Base-by-base conservation (phyloP, 2,329 filamentous ascomycete species). In the Xylaria sp. region DNA sequence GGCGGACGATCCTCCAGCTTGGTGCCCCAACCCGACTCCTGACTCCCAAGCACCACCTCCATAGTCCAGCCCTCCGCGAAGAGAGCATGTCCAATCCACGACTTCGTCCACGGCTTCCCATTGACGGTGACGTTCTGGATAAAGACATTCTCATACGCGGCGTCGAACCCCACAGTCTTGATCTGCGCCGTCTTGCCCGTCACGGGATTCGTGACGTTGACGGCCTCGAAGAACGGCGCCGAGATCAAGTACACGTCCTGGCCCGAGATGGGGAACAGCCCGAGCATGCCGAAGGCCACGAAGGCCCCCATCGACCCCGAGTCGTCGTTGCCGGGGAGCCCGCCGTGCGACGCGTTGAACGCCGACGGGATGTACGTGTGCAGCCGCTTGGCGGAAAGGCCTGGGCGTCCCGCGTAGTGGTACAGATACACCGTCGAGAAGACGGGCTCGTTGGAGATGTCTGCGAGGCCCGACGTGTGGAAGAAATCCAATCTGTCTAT, bases 11-110 rank as follows among this genome's bases (percentile, higher is more conserved):
- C 75, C 47, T 76, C 74, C 9, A 71, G 86, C 73, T 93, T 90
- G 0, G 88, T 91, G 51, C 93, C 87, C 89, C 90, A 92, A 78
- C 82, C 80, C 13, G 88, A 75, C 71, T 79, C 89, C 71, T 89
- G 82, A 62, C 87, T 87, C 3, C 89, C 90, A 3, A 85, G 83
- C 86, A 77, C 80, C 47, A 90, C 70, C 70, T 89, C 87, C 71
- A 90, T 73, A 1, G 83, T 79, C 10, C 86, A 86, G 0, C 88
- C 88, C 0, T 88, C 79, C 0, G 79, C 69, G 71, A 88, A 90
- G 68, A 90, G 87, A n/a, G 81, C 81, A 77, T 90, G 88, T 1
- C 79, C 78, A 31, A 90, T 80, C 87, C 87, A 90, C 68, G 85
- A 90, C 75, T 81, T 84, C 0, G 81, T 84, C 76, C 86, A 90